phyloP scores from a whole-genome alignment of 2,329 filamentous ascomycete species.

The Scolecobasidium constrictum region DNA sequence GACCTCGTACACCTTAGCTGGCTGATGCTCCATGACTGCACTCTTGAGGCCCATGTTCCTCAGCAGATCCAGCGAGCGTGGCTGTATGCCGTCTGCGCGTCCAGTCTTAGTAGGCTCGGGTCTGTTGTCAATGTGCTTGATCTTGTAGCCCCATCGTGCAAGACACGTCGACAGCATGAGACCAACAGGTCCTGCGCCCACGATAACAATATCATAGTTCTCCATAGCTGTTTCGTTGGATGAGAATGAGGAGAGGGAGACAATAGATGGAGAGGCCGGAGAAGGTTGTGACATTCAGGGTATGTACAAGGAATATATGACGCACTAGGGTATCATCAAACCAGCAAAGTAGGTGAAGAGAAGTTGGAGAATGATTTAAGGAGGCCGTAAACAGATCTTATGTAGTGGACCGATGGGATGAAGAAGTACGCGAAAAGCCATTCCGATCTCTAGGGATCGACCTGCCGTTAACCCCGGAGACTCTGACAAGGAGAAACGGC shows the following conservation, averaged over 20 bases:
- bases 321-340: no score
- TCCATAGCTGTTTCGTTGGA: not conserved
- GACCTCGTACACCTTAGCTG: slow-evolving; percentile 71
- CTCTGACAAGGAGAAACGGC: not conserved
- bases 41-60: slow-evolving; percentile 85
- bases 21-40: slow-evolving; percentile 75
- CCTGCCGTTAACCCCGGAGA: not conserved
- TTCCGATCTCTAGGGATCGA: not conserved
- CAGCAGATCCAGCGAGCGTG: slow-evolving; percentile 74
- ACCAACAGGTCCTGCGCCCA: slow-evolving; percentile 82
- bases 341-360: no score
- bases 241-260: not conserved
- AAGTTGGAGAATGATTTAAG: not conserved
- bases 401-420: not conserved
- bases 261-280: not conserved
- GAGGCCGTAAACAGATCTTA: not conserved
- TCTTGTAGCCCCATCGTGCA: slow-evolving; percentile 85
- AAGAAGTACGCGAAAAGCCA: not conserved
- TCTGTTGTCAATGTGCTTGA: slow-evolving; percentile 90
- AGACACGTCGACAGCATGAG: slow-evolving; percentile 80
- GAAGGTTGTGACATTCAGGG: not conserved
- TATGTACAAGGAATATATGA: not conserved
- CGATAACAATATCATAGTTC: slow-evolving; percentile 60
- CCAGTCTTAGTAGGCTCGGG: slow-evolving; percentile 76
- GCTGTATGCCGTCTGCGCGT: slow-evolving; percentile 85